Evolutionary conservation across 306 rosid genomes (phyloP).

Genomic region (Vigna unguiculata): DNA sequence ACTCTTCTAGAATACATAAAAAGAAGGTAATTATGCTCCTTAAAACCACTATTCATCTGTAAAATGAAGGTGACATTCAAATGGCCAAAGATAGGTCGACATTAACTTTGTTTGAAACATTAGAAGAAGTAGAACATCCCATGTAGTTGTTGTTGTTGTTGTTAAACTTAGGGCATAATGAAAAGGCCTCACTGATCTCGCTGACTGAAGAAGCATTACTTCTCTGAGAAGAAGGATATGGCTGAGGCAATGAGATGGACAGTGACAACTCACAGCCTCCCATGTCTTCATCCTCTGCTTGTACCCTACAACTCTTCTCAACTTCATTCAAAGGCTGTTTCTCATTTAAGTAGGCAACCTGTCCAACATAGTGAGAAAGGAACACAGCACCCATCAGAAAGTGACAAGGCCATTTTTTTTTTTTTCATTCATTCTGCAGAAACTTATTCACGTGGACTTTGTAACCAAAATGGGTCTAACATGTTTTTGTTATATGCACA

Average conservation of each 20-base stretch:
- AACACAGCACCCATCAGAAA: background rate
- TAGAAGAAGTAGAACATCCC: conserved; percentile 56
- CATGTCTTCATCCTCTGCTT: conserved; percentile 11
- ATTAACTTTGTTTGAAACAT: conserved; percentile 49
- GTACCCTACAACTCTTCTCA: background rate
- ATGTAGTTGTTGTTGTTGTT: conserved; percentile 30
- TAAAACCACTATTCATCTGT: background rate
- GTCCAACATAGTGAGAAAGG: background rate
- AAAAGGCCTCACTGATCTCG: conserved; percentile 62
- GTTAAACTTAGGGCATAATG: conserved; percentile 46
- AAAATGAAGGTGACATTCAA: conserved; percentile 5
- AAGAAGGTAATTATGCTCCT: background rate
- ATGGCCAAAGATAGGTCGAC: conserved; percentile 70
- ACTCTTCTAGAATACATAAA: background rate
- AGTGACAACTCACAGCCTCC: conserved; percentile 59
- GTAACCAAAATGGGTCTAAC: background rate
- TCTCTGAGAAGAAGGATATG: conserved; percentile 43
- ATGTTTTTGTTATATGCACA: background rate
- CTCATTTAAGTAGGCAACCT: conserved; percentile 42
- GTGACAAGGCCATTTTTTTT: too few relatives aligned
- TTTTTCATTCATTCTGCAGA: background rate
- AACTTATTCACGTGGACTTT: background rate
- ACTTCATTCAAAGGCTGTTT: background rate
- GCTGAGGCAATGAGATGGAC: conserved; percentile 52
- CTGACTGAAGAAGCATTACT: conserved; percentile 54